phyloP scores from a whole-genome alignment of 2,329 filamentous ascomycete species.

The Myriangium duriaei region DNA sequence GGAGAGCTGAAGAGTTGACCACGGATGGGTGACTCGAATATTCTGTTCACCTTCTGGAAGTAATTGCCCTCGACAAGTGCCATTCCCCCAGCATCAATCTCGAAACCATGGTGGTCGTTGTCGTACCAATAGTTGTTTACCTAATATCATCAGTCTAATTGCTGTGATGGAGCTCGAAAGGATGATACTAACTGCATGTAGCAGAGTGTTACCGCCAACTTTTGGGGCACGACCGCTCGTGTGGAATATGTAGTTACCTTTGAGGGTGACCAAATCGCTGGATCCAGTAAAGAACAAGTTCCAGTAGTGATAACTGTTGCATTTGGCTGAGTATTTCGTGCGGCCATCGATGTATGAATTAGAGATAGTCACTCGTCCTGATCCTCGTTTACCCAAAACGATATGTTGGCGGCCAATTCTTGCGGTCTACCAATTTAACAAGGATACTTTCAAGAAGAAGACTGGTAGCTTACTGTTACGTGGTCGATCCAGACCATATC shows the following conservation, averaged over 20 bases:
- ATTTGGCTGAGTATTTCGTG: constrained; percentile 43
- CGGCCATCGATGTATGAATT: constrained; percentile 48
- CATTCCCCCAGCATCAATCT: constrained; percentile 26
- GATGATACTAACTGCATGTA: too few relatives aligned
- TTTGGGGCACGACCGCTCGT: constrained; percentile 46
- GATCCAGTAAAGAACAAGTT: constrained; percentile 45
- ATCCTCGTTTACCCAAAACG: constrained; percentile 42
- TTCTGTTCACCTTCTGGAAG: constrained; percentile 26
- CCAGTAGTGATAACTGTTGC: constrained; percentile 50
- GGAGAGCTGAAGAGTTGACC: constrained; percentile 30
- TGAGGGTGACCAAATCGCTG: constrained; percentile 44
- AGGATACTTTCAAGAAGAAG: too few relatives aligned
- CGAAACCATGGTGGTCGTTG: constrained; percentile 46
- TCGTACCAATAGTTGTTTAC: constrained; percentile 52
- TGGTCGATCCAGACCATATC: constrained; percentile 22
- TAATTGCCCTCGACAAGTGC: constrained; percentile 17
- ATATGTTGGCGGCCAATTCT: constrained; percentile 49
- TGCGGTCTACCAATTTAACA: constrained; percentile 32
- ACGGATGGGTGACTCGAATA: constrained; percentile 26
- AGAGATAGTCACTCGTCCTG: constrained; percentile 46
- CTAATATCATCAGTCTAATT: too few relatives aligned
- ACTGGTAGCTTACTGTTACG: constrained; percentile 10
- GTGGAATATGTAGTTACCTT: constrained; percentile 50
- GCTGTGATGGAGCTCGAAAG: too few relatives aligned
- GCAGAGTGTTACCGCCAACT: constrained; percentile 41